Evolutionary conservation across 805 yeast genomes (phyloP).

Genomic region (Metschnikowia cubensis): DNA sequence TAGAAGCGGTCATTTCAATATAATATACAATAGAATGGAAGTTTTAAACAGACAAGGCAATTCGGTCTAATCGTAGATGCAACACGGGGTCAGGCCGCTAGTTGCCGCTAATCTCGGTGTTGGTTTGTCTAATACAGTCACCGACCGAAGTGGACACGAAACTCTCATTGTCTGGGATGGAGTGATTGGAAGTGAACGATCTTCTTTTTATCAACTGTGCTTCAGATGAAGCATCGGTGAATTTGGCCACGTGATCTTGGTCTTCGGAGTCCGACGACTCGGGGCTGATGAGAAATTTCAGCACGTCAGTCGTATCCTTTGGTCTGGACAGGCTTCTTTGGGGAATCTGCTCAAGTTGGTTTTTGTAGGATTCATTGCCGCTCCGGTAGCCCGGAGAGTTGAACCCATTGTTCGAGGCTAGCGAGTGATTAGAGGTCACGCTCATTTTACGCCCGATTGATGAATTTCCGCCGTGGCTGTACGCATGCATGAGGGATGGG

Average conservation of each 20-base stretch:
- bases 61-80: background rate
- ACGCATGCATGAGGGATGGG: slow-evolving; percentile 47
- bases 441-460: slow-evolving; percentile 22
- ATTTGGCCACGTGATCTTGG: slow-evolving; percentile 10
- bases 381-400: background rate
- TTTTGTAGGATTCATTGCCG: slow-evolving; percentile 5
- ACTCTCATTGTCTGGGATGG: slow-evolving; percentile 30
- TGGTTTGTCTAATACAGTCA: slow-evolving; percentile 38
- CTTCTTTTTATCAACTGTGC: slow-evolving; percentile 11
- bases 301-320: slow-evolving; percentile 1
- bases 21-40: slow-evolving; percentile 4
- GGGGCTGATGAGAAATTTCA: slow-evolving; percentile 24
- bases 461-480: slow-evolving; percentile 33
- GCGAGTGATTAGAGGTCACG: slow-evolving; percentile 15
- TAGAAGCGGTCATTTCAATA: background rate
- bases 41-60: background rate
- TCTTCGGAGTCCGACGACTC: slow-evolving; percentile 24
- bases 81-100: slow-evolving; percentile 2
- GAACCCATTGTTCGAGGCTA: slow-evolving; percentile 5
- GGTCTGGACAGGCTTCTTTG: background rate
- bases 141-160: slow-evolving; percentile 36
- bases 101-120: slow-evolving; percentile 34
- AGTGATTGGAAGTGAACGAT: slow-evolving; percentile 15
- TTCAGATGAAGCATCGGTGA: slow-evolving; percentile 6
- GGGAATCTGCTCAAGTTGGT: slow-evolving; percentile 16